Evolutionary conservation across 805 yeast species (phyloP), one percentile per base, ranked within the genome.

Genomic region (Pichia eremophila): DNA sequence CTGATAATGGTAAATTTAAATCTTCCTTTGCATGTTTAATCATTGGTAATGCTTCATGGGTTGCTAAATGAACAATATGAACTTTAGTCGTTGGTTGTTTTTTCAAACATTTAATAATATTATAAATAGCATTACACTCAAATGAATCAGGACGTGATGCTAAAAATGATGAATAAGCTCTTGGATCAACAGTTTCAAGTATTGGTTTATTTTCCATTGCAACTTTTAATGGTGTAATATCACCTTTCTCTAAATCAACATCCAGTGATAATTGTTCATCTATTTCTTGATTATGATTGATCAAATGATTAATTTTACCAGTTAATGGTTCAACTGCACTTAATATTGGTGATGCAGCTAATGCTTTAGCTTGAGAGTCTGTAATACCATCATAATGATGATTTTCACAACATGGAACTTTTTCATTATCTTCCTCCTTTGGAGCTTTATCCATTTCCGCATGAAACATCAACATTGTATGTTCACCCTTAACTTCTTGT

Each of bases 21-120:
- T 59, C 56, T 8, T 51, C 39, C 51, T 81, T 80, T 4, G 96
- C 96, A 18, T 77, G 71, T 39, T 72, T 65, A 17, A 90, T 67
- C 49, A 85, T 59, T 8, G 96, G 95, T 10, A 91, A 64, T 0
- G 95, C 95, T 56, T 85, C 81, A 52, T 84, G 79, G 0, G 96
- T 80, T 1, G 96, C 95, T 54, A 90, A 69, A 64, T 90, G 98
- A 17, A 90, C 98, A 49, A 90, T 84, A 65, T 90, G 98, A 41
- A 89, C 69, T 11, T 85, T 85, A 2, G 80, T 81, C 6, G 69
- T 63, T 28, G 90, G 87, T 38, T 73, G 67, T 41, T 64, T 62
- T 32, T 72, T 67, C 29, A 90, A 76, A 50, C 88, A 78, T 42
- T 73, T 64, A 49, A 89, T 78, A 54, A 90, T 77, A 47, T 79